Evolutionary conservation across 2,329 filamentous ascomycete genomes (phyloP).

Genomic region (Aureobasidium uvarum): DNA sequence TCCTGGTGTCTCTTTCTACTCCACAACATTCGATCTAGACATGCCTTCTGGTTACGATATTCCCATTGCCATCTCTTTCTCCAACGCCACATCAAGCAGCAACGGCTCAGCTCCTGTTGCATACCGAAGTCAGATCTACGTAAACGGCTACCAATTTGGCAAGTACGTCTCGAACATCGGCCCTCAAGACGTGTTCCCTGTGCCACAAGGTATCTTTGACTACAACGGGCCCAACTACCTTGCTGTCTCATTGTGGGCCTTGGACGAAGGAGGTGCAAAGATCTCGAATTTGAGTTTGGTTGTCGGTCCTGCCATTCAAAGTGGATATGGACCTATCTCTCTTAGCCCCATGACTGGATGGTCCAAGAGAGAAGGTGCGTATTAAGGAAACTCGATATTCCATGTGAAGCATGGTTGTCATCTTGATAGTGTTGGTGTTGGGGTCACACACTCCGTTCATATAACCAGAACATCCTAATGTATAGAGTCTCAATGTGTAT

Average conservation of each 20-base stretch:
- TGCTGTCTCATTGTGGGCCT: slow-evolving; percentile 66
- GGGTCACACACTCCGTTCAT: too few relatives aligned
- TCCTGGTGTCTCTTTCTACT: slow-evolving; percentile 58
- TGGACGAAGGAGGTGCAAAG: slow-evolving; percentile 57
- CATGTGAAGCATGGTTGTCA: too few relatives aligned
- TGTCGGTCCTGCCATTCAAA: slow-evolving; percentile 36
- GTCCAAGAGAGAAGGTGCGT: slow-evolving; percentile 36
- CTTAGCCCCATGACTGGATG: slow-evolving; percentile 37
- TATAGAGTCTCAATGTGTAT: not conserved
- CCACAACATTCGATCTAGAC: slow-evolving; percentile 53
- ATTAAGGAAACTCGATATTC: slow-evolving; percentile 30
- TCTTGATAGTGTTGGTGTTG: too few relatives aligned
- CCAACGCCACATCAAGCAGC: slow-evolving; percentile 41
- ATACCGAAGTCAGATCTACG: slow-evolving; percentile 63
- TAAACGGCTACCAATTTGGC: slow-evolving; percentile 73
- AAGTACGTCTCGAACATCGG: slow-evolving; percentile 71
- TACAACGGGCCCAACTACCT: slow-evolving; percentile 69
- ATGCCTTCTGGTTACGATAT: slow-evolving; percentile 57
- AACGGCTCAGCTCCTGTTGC: slow-evolving; percentile 36
- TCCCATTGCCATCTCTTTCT: slow-evolving; percentile 58
- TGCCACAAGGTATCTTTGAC: slow-evolving; percentile 70
- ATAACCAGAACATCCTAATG: not conserved
- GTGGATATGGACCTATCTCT: slow-evolving; percentile 36
- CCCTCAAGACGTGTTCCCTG: slow-evolving; percentile 68
- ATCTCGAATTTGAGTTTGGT: slow-evolving; percentile 46